A percentile compares a stretch with the other conserved stretches of the same genome.
Evolutionary conservation across 371 early-diverging fungal species (phyloP).

Genomic region (Apophysomyces trapeziformis): DNA sequence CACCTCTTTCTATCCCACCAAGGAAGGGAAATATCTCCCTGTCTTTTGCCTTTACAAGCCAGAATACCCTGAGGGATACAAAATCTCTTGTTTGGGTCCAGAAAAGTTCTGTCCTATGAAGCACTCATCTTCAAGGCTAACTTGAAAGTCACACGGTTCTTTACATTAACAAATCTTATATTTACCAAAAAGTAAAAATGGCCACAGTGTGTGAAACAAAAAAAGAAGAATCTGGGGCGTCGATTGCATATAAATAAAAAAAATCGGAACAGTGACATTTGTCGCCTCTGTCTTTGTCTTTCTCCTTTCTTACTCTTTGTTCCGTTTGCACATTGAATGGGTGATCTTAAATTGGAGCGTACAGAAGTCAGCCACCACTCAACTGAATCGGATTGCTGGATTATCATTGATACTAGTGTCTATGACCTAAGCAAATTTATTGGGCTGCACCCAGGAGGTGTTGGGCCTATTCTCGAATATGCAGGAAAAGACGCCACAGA

Average conservation of each 20-base stretch:
- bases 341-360: conserved; percentile 48
- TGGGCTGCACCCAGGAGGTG: conserved; percentile 94
- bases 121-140: too few relatives aligned
- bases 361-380: conserved; percentile 79
- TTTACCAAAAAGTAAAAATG: too few relatives aligned
- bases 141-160: too few relatives aligned
- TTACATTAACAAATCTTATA: too few relatives aligned
- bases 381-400: conserved; percentile 81
- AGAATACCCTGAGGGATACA: conserved; percentile 2
- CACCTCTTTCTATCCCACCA: neutral
- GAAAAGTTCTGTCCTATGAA: neutral
- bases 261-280: neutral
- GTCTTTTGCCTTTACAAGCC: neutral
- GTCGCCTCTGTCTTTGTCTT: neutral
- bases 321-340: conserved; percentile 9
- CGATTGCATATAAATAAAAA: neutral
- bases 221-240: neutral
- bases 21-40: neutral
- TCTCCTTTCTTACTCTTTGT: neutral
- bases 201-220: too few relatives aligned
- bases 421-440: conserved; percentile 90
- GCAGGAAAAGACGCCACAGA: conserved; percentile 79
- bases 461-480: conserved; percentile 65
- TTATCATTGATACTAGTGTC: conserved; percentile 79
- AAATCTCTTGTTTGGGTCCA: neutral